Evolutionary conservation across 108 stramenopile species (phyloP).

Genomic region (Asterionellopsis glacialis): DNA sequence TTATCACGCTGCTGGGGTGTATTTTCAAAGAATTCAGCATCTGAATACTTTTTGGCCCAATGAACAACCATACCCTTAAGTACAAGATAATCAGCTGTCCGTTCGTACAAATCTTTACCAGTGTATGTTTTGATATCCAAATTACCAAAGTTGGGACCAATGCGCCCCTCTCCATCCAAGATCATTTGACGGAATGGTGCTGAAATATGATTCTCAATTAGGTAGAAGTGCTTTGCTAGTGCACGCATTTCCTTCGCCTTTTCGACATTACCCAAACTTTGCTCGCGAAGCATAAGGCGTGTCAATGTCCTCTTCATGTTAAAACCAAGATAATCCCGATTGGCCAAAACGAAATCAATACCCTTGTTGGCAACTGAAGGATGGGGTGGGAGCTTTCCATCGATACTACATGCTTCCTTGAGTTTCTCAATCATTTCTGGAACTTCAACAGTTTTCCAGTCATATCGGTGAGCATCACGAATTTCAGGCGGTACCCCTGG

Average conservation of each 20-base stretch:
- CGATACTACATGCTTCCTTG: constrained; percentile 49
- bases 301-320: constrained; percentile 59
- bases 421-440: constrained; percentile 60
- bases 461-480: constrained; percentile 52
- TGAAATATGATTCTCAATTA: constrained; percentile 77
- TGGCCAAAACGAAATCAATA: constrained; percentile 76
- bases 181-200: constrained; percentile 85
- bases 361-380: constrained; percentile 59
- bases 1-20: constrained; percentile 44
- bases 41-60: constrained; percentile 84
- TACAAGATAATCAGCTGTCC: constrained; percentile 73
- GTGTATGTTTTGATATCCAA: constrained; percentile 57
- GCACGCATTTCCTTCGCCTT: constrained; percentile 43
- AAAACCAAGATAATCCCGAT: constrained; percentile 62
- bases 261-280: constrained; percentile 40
- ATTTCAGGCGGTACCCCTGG: constrained; percentile 69
- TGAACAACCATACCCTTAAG: constrained; percentile 83
- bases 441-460: constrained; percentile 61
- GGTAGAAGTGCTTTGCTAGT: constrained; percentile 60
- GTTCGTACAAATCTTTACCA: constrained; percentile 64
- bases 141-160: constrained; percentile 85
- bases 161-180: constrained; percentile 61
- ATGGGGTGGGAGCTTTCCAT: constrained; percentile 47
- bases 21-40: constrained; percentile 60
- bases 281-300: constrained; percentile 50